A percentile compares a stretch with the other conserved stretches of the same genome.
These are phyloP conservation scores for Orbilia javanica DNA, from an alignment of 2,329 filamentous ascomycete genomes.

Conservation along the genomic window DNA sequence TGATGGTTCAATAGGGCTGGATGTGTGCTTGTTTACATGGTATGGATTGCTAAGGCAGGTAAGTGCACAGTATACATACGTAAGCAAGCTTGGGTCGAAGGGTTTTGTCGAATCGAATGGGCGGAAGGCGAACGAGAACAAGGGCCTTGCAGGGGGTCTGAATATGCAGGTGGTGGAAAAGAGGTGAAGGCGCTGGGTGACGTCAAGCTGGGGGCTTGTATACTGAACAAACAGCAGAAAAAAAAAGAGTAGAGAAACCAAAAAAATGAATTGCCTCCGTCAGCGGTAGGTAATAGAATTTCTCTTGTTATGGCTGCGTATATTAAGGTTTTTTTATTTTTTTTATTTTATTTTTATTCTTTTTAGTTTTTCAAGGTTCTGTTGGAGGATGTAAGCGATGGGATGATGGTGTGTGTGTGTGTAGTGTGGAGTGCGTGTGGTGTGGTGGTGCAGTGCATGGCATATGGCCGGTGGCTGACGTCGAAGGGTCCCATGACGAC, in stretches of 20 bases:
- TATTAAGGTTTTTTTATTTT: neutral
- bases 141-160: neutral
- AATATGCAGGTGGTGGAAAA: neutral
- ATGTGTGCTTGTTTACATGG: too few species aligned
- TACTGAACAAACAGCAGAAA: neutral
- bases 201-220: neutral
- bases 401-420: neutral
- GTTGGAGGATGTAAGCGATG: neutral
- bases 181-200: neutral
- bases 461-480: conserved; percentile 35
- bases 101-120: neutral
- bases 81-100: conserved; percentile 1
- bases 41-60: neutral
- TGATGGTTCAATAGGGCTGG: neutral
- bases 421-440: too few species aligned
- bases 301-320: too few species aligned
- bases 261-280: conserved; percentile 1
- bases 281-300: conserved; percentile 11
- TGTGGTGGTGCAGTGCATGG: conserved; percentile 1
- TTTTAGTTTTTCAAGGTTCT: conserved; percentile 13
- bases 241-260: neutral
- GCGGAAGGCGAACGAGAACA: too few species aligned
- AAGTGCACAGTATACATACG: neutral
- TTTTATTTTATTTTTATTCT: neutral
- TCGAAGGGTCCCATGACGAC: conserved; percentile 58